Evolutionary conservation across 305 asterid genomes (phyloP).

Genomic region (Fraxinus greggii): DNA sequence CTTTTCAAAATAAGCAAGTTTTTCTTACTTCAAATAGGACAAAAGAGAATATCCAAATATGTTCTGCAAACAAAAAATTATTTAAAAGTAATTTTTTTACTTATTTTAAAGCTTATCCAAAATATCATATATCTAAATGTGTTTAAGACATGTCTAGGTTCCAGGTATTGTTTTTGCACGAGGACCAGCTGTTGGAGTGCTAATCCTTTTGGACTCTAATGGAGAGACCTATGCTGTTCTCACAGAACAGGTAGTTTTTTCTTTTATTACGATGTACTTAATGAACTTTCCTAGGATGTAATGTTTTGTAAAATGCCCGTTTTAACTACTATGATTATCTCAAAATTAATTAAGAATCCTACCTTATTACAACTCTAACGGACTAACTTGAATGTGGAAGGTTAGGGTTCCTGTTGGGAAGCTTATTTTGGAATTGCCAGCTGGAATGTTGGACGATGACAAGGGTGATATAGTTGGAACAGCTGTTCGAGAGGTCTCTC

Average conservation of each 20-base stretch:
- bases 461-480: constrained; percentile 87
- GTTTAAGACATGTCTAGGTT: constrained; percentile 44
- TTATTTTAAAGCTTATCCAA: neutral
- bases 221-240: constrained; percentile 86
- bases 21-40: neutral
- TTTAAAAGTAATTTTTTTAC: neutral
- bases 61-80: neutral
- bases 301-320: neutral
- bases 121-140: constrained; percentile 16
- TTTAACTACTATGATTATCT: neutral
- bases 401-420: constrained; percentile 94
- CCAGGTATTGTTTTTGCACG: constrained; percentile 93
- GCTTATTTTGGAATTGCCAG: constrained; percentile 87
- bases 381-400: constrained; percentile 41
- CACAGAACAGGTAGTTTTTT: constrained; percentile 71
- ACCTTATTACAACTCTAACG: constrained; percentile 18
- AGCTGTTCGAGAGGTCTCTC: constrained; percentile 84
- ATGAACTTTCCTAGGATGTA: neutral
- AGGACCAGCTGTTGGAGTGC: constrained; percentile 94
- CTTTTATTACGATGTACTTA: neutral
- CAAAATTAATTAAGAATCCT: neutral
- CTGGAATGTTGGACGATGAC: constrained; percentile 93
- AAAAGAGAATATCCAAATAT: neutral
- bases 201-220: constrained; percentile 77
- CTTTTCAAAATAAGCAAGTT: neutral